Evolutionary conservation across 345 rosid species (phyloP).

Genomic region (Erucastrum elatum): DNA sequence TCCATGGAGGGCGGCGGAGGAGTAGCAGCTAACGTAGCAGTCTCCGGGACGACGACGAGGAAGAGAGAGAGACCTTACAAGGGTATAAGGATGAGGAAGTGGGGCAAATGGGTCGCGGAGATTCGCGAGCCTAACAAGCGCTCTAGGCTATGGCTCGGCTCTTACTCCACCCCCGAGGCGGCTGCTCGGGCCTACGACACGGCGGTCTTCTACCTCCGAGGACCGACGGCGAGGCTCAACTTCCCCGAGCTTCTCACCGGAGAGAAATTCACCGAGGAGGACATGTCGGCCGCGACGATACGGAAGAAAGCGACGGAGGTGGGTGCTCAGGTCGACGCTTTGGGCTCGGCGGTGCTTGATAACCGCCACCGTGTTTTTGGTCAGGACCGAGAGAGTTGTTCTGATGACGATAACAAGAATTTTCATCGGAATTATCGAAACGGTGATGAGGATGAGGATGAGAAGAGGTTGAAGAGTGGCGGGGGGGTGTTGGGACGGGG

Average conservation of each 20-base stretch:
- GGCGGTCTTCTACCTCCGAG: constrained; percentile 86
- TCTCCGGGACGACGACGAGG: constrained; percentile 33
- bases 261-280: constrained; percentile 57
- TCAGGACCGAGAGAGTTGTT: constrained; percentile 12
- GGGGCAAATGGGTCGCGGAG: constrained; percentile 99
- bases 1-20: constrained; percentile 45
- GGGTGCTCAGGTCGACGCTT: constrained; percentile 90
- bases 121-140: constrained; percentile 94
- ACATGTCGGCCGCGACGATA: constrained; percentile 81
- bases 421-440: constrained; percentile 14
- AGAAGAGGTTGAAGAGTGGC: constrained; percentile 43
- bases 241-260: constrained; percentile 78
- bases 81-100: constrained; percentile 99
- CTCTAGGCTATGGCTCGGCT: constrained; percentile 95
- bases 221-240: constrained; percentile 91
- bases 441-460: constrained; percentile 5
- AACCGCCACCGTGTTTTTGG: constrained; percentile 42
- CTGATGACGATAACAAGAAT: constrained; percentile 20
- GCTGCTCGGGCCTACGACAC: constrained; percentile 99
- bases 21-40: constrained; percentile 39
- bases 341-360: constrained; percentile 50
- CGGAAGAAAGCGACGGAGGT: constrained; percentile 89
- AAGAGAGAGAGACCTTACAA: constrained; percentile 67
- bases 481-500: constrained; percentile 61
- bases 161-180: constrained; percentile 87